Percentiles rank a stretch among this genome's conserved stretches.
These are phyloP conservation scores for Colletotrichum graminicola DNA, from an alignment of 2,329 filamentous ascomycete species.

Conservation along the genomic window DNA sequence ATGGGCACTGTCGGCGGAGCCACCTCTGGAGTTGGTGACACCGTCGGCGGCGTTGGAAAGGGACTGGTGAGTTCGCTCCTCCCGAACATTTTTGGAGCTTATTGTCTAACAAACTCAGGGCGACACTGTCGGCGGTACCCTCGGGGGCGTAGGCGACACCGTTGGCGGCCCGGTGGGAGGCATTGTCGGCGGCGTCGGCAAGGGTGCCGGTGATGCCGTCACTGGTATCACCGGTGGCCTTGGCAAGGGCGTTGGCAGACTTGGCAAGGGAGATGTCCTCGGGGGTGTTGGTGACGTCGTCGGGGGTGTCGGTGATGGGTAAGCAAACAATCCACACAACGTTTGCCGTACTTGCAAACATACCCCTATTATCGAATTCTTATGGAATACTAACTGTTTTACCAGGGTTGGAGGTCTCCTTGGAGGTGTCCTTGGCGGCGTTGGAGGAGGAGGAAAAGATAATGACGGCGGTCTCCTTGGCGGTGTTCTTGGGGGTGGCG, in stretches of 20 bases:
- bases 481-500: constrained; percentile 33
- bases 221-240: constrained; percentile 34
- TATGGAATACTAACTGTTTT: neutral
- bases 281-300: constrained; percentile 36
- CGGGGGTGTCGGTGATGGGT: constrained; percentile 37
- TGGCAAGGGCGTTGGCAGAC: constrained; percentile 35
- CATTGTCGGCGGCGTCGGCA: constrained; percentile 37
- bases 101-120: constrained; percentile 21
- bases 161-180: constrained; percentile 35
- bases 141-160: constrained; percentile 35
- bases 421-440: constrained; percentile 34
- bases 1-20: constrained; percentile 33
- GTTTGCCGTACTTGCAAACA: neutral
- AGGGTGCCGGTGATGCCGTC: constrained; percentile 34
- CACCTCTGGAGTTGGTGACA: constrained; percentile 30
- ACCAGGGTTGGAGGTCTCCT: constrained; percentile 27
- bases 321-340: neutral
- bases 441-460: constrained; percentile 12
- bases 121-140: constrained; percentile 34
- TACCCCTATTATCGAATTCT: fast-evolving
- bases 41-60: constrained; percentile 38
- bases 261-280: constrained; percentile 31
- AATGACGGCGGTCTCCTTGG: constrained; percentile 19
- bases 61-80: constrained; percentile 23
- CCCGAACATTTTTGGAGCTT: too few species aligned